Evolutionary conservation across 1,284 basidiomycete species (phyloP).

Genomic region (Anthracocystis panici-leucophaei): DNA sequence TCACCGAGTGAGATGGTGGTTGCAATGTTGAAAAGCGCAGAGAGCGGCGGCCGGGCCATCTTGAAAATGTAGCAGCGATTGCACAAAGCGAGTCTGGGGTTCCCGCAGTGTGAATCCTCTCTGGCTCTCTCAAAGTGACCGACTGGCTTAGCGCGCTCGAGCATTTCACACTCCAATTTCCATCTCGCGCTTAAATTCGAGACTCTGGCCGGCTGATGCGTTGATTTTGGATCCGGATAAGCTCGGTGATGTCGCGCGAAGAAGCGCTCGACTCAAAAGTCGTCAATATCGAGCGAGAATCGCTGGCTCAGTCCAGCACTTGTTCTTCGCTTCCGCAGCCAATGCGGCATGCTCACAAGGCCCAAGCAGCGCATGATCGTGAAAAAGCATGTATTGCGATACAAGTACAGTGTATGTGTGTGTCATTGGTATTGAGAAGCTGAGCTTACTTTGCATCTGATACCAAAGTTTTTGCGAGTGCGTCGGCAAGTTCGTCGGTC

Average conservation of each 20-base stretch:
- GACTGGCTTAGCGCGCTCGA: background rate
- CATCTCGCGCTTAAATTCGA: slow-evolving; percentile 1
- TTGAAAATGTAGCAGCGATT: background rate
- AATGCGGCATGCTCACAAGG: background rate
- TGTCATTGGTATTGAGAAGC: background rate
- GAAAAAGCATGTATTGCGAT: slow-evolving; percentile 1
- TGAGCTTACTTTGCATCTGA: slow-evolving; percentile 37
- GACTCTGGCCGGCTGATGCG: slow-evolving; percentile 1
- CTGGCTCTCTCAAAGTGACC: background rate
- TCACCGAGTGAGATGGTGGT: background rate
- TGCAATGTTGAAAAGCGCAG: background rate
- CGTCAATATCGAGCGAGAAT: background rate
- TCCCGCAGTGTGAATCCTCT: slow-evolving; percentile 2
- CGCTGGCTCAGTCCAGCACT: background rate
- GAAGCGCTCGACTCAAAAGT: background rate
- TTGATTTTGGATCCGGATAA: background rate
- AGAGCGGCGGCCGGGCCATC: background rate
- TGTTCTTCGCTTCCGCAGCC: background rate
- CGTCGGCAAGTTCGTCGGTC: slow-evolving; percentile 54
- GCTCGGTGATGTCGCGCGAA: slow-evolving; percentile 1
- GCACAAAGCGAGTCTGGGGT: background rate
- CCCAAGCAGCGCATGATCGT: background rate
- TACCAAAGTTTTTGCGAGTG: slow-evolving; percentile 45
- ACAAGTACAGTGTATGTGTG: slow-evolving; percentile 7
- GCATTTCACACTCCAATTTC: slow-evolving; percentile 2